A percentile compares a stretch with the other conserved stretches of the same genome.
phyloP scores from a whole-genome alignment of 371 early-diverging fungal genomes.

The Actinomortierella wolfii region DNA sequence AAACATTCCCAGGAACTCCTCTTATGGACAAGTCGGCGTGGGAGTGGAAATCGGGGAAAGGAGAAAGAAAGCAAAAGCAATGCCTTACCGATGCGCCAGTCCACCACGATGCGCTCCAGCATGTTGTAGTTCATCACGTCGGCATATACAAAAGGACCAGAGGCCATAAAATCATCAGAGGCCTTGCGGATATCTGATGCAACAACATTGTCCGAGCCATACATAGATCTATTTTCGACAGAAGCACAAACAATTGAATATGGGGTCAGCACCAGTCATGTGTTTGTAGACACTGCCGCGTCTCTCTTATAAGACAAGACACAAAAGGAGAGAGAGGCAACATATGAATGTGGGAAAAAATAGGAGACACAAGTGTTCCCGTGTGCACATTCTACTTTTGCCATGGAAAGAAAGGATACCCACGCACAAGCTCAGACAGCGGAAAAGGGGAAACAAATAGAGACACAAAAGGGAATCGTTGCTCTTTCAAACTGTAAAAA shows the following conservation, averaged over 20 bases:
- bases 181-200: slow-evolving; percentile 65
- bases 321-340: neutral
- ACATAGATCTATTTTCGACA: slow-evolving; percentile 16
- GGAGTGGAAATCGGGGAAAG: neutral
- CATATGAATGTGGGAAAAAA: neutral
- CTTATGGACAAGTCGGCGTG: no score
- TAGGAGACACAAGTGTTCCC: slow-evolving; percentile 2
- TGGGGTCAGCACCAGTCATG: neutral
- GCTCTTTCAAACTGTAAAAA: neutral
- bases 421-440: no score
- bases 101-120: slow-evolving; percentile 59
- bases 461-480: no score
- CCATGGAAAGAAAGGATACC: no score
- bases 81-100: slow-evolving; percentile 52
- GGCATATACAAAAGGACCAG: slow-evolving; percentile 62
- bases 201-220: slow-evolving; percentile 58
- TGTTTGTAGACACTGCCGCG: no score
- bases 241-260: neutral
- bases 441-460: no score
- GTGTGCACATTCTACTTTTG: no score
- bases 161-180: slow-evolving; percentile 42
- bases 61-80: neutral
- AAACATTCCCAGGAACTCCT: no score
- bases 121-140: slow-evolving; percentile 61
- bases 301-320: slow-evolving; percentile 1